Base-by-base conservation (phyloP, 345 rosid genomes). In the Barbarea vulgaris region DNA sequence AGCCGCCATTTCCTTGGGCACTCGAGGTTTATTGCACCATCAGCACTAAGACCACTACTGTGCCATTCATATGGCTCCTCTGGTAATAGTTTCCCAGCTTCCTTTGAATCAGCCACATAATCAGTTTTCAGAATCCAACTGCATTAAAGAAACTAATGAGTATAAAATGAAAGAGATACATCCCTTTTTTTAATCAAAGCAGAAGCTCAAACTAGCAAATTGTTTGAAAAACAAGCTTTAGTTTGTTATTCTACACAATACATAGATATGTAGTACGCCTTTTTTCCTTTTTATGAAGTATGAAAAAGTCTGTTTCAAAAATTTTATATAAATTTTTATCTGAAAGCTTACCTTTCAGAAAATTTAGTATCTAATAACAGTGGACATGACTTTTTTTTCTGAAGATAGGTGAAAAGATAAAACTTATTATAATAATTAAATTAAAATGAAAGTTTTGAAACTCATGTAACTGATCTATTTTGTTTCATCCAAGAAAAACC, bases 101-200 rank as follows among this genome's bases (percentile, higher is more conserved):
- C 81, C 67, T 75, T 82, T 72, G 91, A 84, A 67, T 93, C 94
- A 73, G 83, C 84, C 34, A 93, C 69, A 78, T 90, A 93, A 64
- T 90, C 96, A 3, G 87, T 77, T 87, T 83, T 89, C 27, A 95
- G 89, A 75, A 95, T 88, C 99, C 99, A 95, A 88, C 99, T 95
- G 89, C 85, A 77, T 64, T 60, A 59, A 60, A 3, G 52, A 67
- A 21, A 42, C 50, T 30, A 55, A 72, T 48, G 53, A 77, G 65
- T 34, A 27, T 10, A 28, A 61, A 11, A 56, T 8, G 11, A 68
- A 56, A 13, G 17, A 47, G 17, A 47, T 12, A 22, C 22, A 52
- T 27, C n/a, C n/a, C n/a, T n/a, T n/a, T n/a, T 33, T 63, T 37
- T 34, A 2, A 70, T 44, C 47, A 46, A 34, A 30, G 11, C 17